phyloP scores from a whole-genome alignment of 441 rosid species.

The Cnidoscolus chayamansa region DNA sequence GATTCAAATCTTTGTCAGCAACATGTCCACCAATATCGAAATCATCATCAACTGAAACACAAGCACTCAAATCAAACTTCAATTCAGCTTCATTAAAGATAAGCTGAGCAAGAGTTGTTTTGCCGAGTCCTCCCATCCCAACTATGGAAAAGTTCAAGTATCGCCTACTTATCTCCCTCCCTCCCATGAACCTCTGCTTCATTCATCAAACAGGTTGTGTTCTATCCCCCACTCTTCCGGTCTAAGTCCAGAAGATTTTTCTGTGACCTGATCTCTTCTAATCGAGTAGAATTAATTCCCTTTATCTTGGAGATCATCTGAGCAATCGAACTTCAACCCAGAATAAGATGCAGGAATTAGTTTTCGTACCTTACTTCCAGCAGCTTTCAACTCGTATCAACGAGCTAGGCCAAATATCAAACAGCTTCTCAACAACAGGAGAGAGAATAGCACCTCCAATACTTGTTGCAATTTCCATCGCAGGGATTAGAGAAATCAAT shows the following conservation, averaged over 20 bases:
- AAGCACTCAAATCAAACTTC: constrained; percentile 13
- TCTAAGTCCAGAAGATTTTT: neutral
- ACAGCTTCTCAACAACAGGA: neutral
- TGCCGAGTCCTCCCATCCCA: constrained; percentile 15
- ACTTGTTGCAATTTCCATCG: constrained; percentile 9
- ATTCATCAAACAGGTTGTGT: constrained; percentile 15
- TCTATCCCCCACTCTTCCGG: neutral
- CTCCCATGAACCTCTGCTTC: constrained; percentile 18
- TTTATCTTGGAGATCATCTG: neutral
- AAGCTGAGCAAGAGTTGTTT: constrained; percentile 24
- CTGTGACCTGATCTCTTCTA: neutral
- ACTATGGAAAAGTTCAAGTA: constrained; percentile 13
- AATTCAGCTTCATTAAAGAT: constrained; percentile 4
- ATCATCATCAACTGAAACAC: constrained; percentile 24
- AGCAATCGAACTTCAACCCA: neutral
- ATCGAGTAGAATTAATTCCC: neutral
- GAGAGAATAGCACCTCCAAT: constrained; percentile 21
- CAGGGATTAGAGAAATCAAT: neutral
- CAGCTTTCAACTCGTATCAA: neutral
- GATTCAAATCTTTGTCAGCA: constrained; percentile 6
- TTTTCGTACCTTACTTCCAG: constrained; percentile 8
- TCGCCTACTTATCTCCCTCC: constrained; percentile 11
- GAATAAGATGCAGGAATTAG: neutral
- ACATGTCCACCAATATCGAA: constrained; percentile 14
- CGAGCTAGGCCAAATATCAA: constrained; percentile 10